These are phyloP conservation scores for Pichia gijzeniarum DNA, from an alignment of 805 yeast genomes.

Conservation along the genomic window DNA sequence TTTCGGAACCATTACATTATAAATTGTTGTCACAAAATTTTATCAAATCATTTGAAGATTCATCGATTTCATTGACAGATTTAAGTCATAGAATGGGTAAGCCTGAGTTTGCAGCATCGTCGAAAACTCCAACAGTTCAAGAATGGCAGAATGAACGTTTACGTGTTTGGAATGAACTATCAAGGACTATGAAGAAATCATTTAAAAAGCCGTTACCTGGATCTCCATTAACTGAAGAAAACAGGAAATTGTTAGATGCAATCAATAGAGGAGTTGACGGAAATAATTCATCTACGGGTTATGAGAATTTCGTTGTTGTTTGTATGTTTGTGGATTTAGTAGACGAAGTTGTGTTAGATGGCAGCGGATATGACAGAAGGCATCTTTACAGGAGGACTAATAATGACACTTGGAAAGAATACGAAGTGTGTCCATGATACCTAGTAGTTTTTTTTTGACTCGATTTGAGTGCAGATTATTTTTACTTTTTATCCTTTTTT, in stretches of 20 bases:
- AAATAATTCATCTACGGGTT: slow-evolving; percentile 42
- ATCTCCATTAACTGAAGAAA: slow-evolving; percentile 47
- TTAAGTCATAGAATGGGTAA: slow-evolving; percentile 4
- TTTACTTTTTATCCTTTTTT: background rate
- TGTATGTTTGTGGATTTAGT: slow-evolving; percentile 65
- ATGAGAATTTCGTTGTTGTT: slow-evolving; percentile 62
- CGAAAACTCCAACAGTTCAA: slow-evolving; percentile 40
- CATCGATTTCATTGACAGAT: slow-evolving; percentile 15
- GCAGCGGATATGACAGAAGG: slow-evolving; percentile 42
- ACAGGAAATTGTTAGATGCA: slow-evolving; percentile 55
- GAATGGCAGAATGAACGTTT: slow-evolving; percentile 66
- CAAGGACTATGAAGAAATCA: slow-evolving; percentile 53
- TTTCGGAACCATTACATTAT: slow-evolving; percentile 15
- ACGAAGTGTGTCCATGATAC: slow-evolving; percentile 65
- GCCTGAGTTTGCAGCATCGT: background rate
- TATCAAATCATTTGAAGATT: slow-evolving; percentile 12
- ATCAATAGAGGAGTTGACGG: slow-evolving; percentile 83
- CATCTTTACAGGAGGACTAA: slow-evolving; percentile 44
- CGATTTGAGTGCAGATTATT: background rate
- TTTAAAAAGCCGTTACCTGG: slow-evolving; percentile 74
- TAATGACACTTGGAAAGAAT: slow-evolving; percentile 65
- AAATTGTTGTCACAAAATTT: slow-evolving; percentile 18
- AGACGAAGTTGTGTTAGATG: slow-evolving; percentile 58
- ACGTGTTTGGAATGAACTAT: slow-evolving; percentile 57
- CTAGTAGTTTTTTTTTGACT: background rate